A percentile compares a stretch with the other conserved stretches of the same genome.
phyloP scores from a whole-genome alignment of 108 stramenopile genomes.

The Parietichytrium sp. region DNA sequence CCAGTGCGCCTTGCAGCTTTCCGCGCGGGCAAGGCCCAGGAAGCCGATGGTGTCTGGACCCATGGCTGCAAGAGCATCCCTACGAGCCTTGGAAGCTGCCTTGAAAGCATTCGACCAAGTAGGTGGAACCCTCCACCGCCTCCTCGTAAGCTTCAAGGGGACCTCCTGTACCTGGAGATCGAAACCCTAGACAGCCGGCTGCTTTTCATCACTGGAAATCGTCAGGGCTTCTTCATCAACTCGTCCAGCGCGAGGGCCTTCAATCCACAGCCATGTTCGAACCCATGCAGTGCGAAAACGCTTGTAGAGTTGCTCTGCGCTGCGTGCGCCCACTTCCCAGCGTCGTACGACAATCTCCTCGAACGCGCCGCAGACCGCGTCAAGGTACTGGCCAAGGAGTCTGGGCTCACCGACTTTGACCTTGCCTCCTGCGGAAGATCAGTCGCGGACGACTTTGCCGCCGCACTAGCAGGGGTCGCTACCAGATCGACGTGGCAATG shows the following conservation, averaged over 20 bases:
- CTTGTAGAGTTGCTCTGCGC: background rate
- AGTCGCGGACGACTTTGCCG: background rate
- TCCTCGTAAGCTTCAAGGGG: constrained; percentile 75
- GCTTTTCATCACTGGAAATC: constrained; percentile 75
- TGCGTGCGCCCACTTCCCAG: background rate
- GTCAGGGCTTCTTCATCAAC: constrained; percentile 87
- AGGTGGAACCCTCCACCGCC: constrained; percentile 87
- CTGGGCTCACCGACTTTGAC: constrained; percentile 22
- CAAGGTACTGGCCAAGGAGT: background rate
- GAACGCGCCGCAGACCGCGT: background rate
- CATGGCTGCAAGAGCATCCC: background rate
- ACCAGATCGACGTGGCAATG: constrained; percentile 34
- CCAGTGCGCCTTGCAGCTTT: background rate
- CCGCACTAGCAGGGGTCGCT: background rate
- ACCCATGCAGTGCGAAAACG: background rate
- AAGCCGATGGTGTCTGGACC: constrained; percentile 20
- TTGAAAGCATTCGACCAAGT: constrained; percentile 60
- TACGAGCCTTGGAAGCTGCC: background rate
- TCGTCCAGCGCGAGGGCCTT: constrained; percentile 61
- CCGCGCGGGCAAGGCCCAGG: background rate
- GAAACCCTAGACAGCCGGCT: constrained; percentile 56
- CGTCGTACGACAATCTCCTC: background rate
- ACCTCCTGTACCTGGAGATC: constrained; percentile 88
- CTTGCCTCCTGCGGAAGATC: background rate
- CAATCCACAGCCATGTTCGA: constrained; percentile 77